phyloP scores from a whole-genome alignment of 345 rosid genomes.

The thale cress (Arabidopsis thaliana) region DNA sequence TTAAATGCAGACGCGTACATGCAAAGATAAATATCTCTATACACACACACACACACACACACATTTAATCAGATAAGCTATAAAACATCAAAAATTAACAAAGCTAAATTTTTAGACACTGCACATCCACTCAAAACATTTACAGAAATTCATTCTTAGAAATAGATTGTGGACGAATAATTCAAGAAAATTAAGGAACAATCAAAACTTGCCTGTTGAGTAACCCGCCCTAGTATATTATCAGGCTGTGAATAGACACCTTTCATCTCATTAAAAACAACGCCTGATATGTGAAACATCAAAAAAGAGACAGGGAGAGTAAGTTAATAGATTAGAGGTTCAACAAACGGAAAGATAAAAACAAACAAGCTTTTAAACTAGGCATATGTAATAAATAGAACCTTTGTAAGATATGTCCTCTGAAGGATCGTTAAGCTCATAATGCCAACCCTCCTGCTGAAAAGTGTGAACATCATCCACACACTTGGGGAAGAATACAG shows the following conservation, averaged over 20 bases:
- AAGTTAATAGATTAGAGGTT: background rate
- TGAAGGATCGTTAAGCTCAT: slow-evolving; percentile 80
- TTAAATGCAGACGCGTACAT: background rate
- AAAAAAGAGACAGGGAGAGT: slow-evolving; percentile 20
- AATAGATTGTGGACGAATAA: background rate
- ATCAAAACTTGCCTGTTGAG: slow-evolving; percentile 69
- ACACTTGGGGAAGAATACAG: slow-evolving; percentile 97
- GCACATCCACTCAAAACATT: background rate
- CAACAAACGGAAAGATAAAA: background rate
- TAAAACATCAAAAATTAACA: background rate
- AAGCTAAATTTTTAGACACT: slow-evolving; percentile 11
- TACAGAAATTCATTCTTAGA: background rate
- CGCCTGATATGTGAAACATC: slow-evolving; percentile 58
- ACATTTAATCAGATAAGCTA: slow-evolving; percentile 18
- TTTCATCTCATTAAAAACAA: slow-evolving; percentile 98
- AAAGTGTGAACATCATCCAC: slow-evolving; percentile 81
- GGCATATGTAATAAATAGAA: slow-evolving; percentile 22
- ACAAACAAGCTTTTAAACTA: background rate
- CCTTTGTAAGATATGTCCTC: slow-evolving; percentile 96
- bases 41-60: background rate
- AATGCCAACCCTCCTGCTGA: slow-evolving; percentile 96
- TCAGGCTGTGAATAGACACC: slow-evolving; percentile 99
- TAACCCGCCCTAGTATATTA: slow-evolving; percentile 73
- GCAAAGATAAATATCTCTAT: slow-evolving; percentile 8
- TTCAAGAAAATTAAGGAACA: background rate